These are phyloP conservation scores for Nigrograna mackinnonii DNA, from an alignment of 2,329 filamentous ascomycete species.

Conservation along the genomic window DNA sequence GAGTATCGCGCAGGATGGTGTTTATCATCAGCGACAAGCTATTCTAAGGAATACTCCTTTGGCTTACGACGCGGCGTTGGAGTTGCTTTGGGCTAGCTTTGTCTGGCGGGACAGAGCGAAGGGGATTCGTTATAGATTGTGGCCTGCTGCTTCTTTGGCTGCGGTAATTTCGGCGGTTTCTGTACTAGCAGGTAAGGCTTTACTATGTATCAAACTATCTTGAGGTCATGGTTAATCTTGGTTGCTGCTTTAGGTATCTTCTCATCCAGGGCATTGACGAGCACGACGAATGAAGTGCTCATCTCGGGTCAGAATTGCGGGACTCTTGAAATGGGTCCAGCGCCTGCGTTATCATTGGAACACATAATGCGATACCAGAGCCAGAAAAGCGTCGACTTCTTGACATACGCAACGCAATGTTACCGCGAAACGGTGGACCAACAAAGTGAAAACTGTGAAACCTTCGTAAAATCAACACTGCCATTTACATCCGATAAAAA, in stretches of 20 bases:
- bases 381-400: no score
- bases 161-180: background rate
- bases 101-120: background rate
- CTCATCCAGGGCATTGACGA: background rate
- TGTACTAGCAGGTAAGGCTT: no score
- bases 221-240: no score
- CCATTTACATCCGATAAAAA: no score
- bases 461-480: no score
- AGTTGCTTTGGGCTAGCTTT: background rate
- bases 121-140: background rate
- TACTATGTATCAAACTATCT: no score
- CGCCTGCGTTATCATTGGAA: no score
- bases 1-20: constrained; percentile 16
- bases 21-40: constrained; percentile 33
- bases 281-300: background rate
- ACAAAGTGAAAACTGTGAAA: no score
- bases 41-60: constrained; percentile 32
- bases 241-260: background rate
- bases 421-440: no score
- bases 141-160: background rate
- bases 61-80: constrained; percentile 6
- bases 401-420: no score
- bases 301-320: background rate
- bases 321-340: no score
- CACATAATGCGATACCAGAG: no score